Evolutionary conservation across 2,329 filamentous ascomycete species (phyloP), one percentile per base, ranked within the genome.

Genomic region (Monosporascus sp.): DNA sequence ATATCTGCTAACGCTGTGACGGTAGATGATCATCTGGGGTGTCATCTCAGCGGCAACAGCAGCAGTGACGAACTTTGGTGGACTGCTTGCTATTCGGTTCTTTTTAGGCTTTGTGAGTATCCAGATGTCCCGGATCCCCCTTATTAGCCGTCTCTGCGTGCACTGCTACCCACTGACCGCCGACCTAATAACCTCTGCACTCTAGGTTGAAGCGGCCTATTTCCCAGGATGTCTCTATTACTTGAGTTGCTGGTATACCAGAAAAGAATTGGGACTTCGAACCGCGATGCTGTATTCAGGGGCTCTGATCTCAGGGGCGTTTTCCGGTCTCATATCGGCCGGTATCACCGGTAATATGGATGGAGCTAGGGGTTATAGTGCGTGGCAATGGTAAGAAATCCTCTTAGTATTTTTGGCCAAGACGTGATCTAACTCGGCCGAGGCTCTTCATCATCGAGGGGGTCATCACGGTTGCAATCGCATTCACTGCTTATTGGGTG

Each of bases 381-480:
- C 84, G 1, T 89, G 79, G 86, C 74, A 84, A 14, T 86, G 82
- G 82, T 44, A 31, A 50, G 49, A 17, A 49, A 11, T 35, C 11
- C 5, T 44, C 38, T 19, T 4, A 0, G 7, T 19, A 41, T 41
- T 41, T 41, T 41, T 41, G 38, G 7, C 38, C 41, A 26, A 44
- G 41, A 17, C 6, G 17, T 22, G 43, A 49, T 27, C 37, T 40
- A 38, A 49, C 43, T 7, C 48, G 49, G 26, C 37, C 35, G 8
- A 48, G 50, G 66, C 71, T 88, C 0, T 88, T 88, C 70, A 84
- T 90, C 51, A 83, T 89, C 40, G 86, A 90, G 66, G 87, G 87
- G 24, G 74, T 77, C 17, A 76, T 86, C 54, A 89, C 86, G 1
- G 71, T 89, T 24, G 72, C 72, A 6, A 74, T 89, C 27, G 85